Base-by-base conservation (phyloP, 2,329 filamentous ascomycete species). In the Penicillium verrucosum region DNA sequence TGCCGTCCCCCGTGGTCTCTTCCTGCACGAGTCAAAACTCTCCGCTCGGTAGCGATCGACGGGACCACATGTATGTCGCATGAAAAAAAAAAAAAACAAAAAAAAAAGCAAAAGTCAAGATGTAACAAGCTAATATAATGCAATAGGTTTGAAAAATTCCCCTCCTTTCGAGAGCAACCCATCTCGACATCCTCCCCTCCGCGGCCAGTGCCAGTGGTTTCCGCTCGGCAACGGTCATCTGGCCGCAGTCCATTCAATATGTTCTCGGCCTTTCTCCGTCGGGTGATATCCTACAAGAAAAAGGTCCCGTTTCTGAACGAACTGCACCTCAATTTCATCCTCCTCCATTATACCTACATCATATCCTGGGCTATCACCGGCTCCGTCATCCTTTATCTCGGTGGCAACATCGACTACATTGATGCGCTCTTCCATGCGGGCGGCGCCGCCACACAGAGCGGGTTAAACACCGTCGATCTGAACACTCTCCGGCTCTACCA, bases 371-470 rank as follows among this genome's bases (percentile, higher is more conserved):
- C 84, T 5, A 78, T 99, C 1, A 50, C 92, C 45, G 86, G 85
- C 16, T 96, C 92, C 0, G 78, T 97, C 62, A 80, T 96, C 49
- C 73, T 99, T 18, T 97, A 85, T 65, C 83, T 82, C 18, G 78
- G 77, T 4, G 83, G 84, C 27, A 76, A 85, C 16, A 72, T 97
- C 57, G 60, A 74, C 2, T 99, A 96, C 68, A 89, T 94, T 65
- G 92, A 99, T 78, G 87, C 92, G 2, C 82, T 99, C 16, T 90
- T 96, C 80, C 90, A 97, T 66, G 84, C 89, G n/a, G 86, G 85
- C 52, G 93, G 94, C 49, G 81, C 89, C 56, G 88, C 91, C 60
- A 97, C 93, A 0, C 94, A 99, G 75, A 95, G 92, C 61, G 94
- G 94, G 1, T 78, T 99, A 60, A 99, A 99, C 72, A 90, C 93